Evolutionary conservation across 495 filamentous ascomycete genomes (phyloP).

Genomic region (Podospora pseudoanserina): DNA sequence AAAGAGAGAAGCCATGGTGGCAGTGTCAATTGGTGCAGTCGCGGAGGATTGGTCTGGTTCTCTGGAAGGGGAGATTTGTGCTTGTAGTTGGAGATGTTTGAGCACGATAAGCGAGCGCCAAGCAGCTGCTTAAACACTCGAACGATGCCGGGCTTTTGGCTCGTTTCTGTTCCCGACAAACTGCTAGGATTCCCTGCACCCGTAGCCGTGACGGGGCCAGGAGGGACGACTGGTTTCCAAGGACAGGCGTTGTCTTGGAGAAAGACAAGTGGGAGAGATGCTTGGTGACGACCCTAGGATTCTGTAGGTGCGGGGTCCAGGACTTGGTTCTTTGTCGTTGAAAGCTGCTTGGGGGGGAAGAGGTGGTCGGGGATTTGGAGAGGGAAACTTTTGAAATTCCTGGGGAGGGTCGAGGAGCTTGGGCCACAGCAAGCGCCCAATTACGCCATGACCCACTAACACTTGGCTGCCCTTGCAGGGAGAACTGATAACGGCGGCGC

Average conservation of each 20-base stretch:
- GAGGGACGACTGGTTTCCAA: not conserved
- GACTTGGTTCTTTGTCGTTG: not conserved
- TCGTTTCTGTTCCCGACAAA: not conserved
- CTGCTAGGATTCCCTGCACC: not conserved
- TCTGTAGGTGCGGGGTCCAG: slow-evolving; percentile 2
- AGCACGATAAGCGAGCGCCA: slow-evolving; percentile 3
- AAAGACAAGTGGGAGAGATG: not conserved
- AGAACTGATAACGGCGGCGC: slow-evolving; percentile 1
- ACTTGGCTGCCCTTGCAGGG: not conserved
- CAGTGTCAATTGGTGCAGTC: slow-evolving; percentile 11
- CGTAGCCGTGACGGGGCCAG: not conserved
- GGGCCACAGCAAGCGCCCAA: slow-evolving; percentile 14
- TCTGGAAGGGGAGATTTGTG: not conserved
- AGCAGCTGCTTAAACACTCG: not conserved
- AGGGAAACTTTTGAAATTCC: not conserved
- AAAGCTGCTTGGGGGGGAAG: not conserved
- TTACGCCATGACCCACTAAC: slow-evolving; percentile 13
- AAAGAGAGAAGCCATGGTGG: slow-evolving; percentile 38
- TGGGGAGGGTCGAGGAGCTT: slow-evolving; percentile 16
- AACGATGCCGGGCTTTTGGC: slow-evolving; percentile 5
- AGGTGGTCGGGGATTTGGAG: not conserved
- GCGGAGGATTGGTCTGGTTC: not conserved
- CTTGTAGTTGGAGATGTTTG: not conserved
- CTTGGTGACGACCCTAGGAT: not conserved
- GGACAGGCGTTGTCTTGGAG: not conserved